phyloP scores from a whole-genome alignment of 2,329 filamentous ascomycete species.

The Phyllosticta paracitricarpa region DNA sequence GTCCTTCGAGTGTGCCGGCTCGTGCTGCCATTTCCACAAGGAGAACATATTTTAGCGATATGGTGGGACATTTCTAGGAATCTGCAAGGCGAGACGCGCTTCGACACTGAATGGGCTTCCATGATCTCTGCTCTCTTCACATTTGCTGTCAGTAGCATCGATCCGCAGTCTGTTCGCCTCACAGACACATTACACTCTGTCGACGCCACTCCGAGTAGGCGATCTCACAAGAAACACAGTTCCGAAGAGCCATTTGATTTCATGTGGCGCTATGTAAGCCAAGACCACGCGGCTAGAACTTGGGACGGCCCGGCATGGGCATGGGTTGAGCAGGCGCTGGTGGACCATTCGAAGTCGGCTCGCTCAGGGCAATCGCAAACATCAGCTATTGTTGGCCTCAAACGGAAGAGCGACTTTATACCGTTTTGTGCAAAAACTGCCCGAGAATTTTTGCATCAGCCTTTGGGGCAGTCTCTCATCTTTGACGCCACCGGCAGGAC shows the following conservation, averaged over 20 bases:
- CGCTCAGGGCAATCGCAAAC: too few relatives aligned
- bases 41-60: constrained; percentile 27
- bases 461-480: constrained; percentile 21
- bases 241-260: constrained; percentile 5
- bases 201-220: constrained; percentile 1
- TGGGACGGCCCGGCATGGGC: constrained; percentile 25
- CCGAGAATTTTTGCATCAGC: constrained; percentile 24
- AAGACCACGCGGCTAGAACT: constrained; percentile 18
- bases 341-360: constrained; percentile 10
- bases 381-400: constrained; percentile 11
- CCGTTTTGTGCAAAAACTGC: constrained; percentile 22
- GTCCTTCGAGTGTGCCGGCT: constrained; percentile 23
- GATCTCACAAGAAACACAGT: background rate
- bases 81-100: constrained; percentile 13
- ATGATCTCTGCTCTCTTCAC: constrained; percentile 31
- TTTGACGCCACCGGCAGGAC: constrained; percentile 2
- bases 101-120: constrained; percentile 27
- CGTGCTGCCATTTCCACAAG: constrained; percentile 25
- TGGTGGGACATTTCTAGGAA: constrained; percentile 28
- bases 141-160: constrained; percentile 27
- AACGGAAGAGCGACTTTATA: constrained; percentile 20
- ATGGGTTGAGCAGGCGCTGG: constrained; percentile 20
- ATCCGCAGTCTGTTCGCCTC: constrained; percentile 19
- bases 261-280: constrained; percentile 24
- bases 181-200: constrained; percentile 7